Base-by-base conservation (phyloP, 2,329 filamentous ascomycete genomes). In the Aspergillus sclerotialis region DNA sequence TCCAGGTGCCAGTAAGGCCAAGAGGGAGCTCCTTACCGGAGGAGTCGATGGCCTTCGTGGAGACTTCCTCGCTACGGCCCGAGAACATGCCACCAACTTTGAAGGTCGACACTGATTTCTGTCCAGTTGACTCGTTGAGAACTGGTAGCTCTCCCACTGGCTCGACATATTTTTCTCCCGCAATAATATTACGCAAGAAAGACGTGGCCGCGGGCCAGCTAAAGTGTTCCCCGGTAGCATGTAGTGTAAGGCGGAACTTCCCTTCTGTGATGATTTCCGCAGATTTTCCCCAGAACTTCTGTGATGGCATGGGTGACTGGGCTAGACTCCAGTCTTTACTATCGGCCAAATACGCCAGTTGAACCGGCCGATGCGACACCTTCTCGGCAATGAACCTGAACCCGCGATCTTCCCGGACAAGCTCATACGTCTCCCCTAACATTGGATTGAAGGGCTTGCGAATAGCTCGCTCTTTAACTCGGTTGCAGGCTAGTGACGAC, bases 241-340 rank as follows among this genome's bases (percentile, higher is more conserved):
- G 80, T 17, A 98, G 67, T 25, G 80, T 78, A 25, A 95, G 71
- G 31, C 89, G 78, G 3, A 87, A 80, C 16, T 86, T 83, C 2
- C 92, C 92, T 35, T 95, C 90, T 0, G 88, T 96, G 40, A 85
- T 92, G 42, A 98, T 78, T 61, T 98, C 92, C 3, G 87, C 87
- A 35, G 83, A 90, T 68, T 96, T 96, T 36, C 92, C 92, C 92
- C 92, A 96, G 67, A 98, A 98, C 57, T 96, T 96, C 56, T 98
- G 90, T 14, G 83, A 82, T 0, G 92, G 92, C 37, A 84, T 81
- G 0, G 92, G 86, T 4, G 83, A 85, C 56, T 96, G 92, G 1
- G 85, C 74, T 42, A 94, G 81, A 2, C 83, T 87, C 92, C 92
- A 98, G 37, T 76, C 70, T 25, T 78, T 74, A 25, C 84, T 79